Evolutionary conservation across 345 rosid genomes (phyloP), one percentile per base, ranked within the genome.

Genomic region (Aegle marmelos): DNA sequence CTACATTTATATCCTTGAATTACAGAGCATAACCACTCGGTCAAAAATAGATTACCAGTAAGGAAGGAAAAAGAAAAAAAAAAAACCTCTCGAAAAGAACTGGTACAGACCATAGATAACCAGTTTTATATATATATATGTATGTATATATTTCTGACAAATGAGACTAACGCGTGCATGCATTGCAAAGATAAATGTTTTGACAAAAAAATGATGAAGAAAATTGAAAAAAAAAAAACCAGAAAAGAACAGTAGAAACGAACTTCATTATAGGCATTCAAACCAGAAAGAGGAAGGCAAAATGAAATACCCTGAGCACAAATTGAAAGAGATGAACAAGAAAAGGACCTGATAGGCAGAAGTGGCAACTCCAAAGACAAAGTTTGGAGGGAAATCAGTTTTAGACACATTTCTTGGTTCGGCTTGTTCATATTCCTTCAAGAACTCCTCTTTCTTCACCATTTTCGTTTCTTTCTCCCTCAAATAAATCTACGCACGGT

Each of bases 331-430:
- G 16, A 17, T 1, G 22, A 16, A 36, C 3, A 25, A 61, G 65
- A 41, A 10, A 7, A 39, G 24, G 11, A 84, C 93, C 88, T 90
- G 94, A 75, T 89, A 89, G 37, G 94, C 85, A 60, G 94, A 80
- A 53, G 92, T 90, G 79, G 94, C 94, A 33, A 85, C 89, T 56
- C 94, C 94, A 74, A 89, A 90, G 39, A 89, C 75, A 81, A 90
- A 89, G 72, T 62, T 37, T 54, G 88, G 80, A 70, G 91, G 92
- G 82, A 90, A 90, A 28, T 90, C 82, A 70, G 75, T 68, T 79
- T 86, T 84, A 64, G 80, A 75, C 34, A 84, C 67, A 60, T 57
- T 34, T 78, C 2, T 36, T 14, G 31, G 9, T 59, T 68, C 70
- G 4, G 61, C 21, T 36, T 77, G 68, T 14, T 56, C 37, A 68